Evolutionary conservation across 176 grass and related monocot genomes (phyloP).

Genomic region (Eleusine coracana): DNA sequence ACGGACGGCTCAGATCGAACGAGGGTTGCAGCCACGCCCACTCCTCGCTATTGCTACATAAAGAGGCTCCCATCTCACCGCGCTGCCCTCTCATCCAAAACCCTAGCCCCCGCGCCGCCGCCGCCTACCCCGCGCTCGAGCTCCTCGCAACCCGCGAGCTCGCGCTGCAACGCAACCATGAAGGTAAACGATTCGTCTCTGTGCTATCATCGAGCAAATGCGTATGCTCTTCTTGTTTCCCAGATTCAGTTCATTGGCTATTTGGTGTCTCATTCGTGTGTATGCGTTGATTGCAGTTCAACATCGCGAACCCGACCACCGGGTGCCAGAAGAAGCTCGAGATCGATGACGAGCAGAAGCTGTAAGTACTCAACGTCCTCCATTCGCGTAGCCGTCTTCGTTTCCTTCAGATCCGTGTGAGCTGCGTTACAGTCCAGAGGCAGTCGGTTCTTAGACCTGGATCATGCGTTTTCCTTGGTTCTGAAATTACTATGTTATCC

Average conservation of each 20-base stretch:
- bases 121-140: conserved; percentile 21
- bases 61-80: neutral
- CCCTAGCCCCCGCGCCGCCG: conserved; percentile 54
- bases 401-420: neutral
- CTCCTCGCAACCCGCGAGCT: conserved; percentile 44
- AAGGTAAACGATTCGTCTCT: conserved; percentile 36
- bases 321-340: conserved; percentile 98
- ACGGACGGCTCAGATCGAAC: conserved; percentile 29
- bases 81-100: conserved; percentile 29
- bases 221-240: neutral
- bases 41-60: conserved; percentile 37
- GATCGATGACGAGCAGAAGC: conserved; percentile 96
- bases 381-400: neutral
- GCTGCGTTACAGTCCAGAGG: neutral
- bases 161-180: conserved; percentile 40
- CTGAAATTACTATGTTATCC: neutral
- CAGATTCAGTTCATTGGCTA: neutral
- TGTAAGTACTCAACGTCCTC: conserved; percentile 54
- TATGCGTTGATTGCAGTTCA: conserved; percentile 59
- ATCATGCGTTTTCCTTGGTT: neutral
- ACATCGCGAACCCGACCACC: conserved; percentile 89
- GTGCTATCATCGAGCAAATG: neutral
- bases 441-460: neutral
- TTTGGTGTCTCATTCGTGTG: conserved; percentile 22
- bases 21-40: neutral